These are phyloP conservation scores for Neoboletus magnificus DNA, from an alignment of 768 basidiomycete species.

Conservation along the genomic window DNA sequence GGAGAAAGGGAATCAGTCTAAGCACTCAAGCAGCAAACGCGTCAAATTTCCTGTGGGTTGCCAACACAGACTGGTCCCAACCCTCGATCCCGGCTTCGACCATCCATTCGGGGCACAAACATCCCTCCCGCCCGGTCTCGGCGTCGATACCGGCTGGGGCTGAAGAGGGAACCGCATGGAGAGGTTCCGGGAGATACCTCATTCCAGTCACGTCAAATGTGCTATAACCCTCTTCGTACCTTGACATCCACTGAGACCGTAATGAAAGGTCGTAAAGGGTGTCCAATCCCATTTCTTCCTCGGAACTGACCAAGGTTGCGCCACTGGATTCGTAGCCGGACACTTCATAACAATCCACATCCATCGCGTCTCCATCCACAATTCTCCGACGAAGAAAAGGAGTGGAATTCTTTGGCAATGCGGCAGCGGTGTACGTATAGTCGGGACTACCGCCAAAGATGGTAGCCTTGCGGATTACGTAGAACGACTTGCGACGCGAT, in stretches of 20 bases:
- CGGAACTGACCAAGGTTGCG: not conserved
- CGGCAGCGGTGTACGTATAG: not conserved
- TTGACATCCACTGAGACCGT: conserved; percentile 10
- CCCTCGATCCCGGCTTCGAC: conserved; percentile 11
- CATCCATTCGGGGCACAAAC: conserved; percentile 27
- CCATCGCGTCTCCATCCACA: not conserved
- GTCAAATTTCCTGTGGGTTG: not conserved
- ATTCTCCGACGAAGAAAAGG: not conserved
- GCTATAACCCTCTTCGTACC: conserved; percentile 10
- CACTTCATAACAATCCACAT: not conserved
- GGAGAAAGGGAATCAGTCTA: too few species aligned
- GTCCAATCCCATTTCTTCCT: conserved; percentile 3
- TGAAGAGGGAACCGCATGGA: not conserved
- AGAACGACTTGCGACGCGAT: not conserved
- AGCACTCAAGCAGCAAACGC: not conserved
- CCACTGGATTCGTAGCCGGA: not conserved
- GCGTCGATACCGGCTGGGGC: not conserved
- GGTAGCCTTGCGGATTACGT: not conserved
- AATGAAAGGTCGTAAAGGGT: conserved; percentile 4
- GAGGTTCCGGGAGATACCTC: not conserved
- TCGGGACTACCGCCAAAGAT: not conserved
- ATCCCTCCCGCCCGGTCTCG: conserved; percentile 4
- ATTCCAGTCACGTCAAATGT: not conserved
- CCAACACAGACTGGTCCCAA: conserved; percentile 7
- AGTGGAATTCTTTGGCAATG: not conserved